A percentile compares a stretch with the other conserved stretches of the same genome.
phyloP scores from a whole-genome alignment of 495 filamentous ascomycete species.

The Podospora sp. region DNA sequence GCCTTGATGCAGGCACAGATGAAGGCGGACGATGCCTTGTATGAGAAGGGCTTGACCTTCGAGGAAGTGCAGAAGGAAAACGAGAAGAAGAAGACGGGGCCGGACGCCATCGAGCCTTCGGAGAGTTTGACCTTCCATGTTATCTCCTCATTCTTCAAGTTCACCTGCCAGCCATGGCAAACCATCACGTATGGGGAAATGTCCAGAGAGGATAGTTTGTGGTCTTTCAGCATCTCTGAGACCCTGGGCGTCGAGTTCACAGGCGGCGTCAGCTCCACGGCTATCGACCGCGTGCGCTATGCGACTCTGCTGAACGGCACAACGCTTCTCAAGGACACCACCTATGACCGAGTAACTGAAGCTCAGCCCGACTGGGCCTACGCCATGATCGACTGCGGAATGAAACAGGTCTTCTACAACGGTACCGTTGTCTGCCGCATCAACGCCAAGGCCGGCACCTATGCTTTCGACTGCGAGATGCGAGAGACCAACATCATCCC shows the following conservation, averaged over 20 bases:
- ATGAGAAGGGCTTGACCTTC: not conserved
- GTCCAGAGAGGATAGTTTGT: not conserved
- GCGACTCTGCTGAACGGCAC: not conserved
- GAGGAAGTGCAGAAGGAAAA: not conserved
- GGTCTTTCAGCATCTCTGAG: not conserved
- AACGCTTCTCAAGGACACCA: not conserved
- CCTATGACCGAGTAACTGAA: not conserved
- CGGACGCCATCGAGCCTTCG: not conserved
- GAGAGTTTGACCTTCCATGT: conserved; percentile 5
- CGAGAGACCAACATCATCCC: not conserved
- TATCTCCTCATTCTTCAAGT: conserved; percentile 4
- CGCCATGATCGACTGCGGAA: conserved; percentile 4
- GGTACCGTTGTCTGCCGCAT: not conserved
- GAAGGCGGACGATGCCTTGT: not conserved
- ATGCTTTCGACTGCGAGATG: conserved; percentile 2
- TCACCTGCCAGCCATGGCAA: not conserved
- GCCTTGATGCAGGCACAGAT: not conserved
- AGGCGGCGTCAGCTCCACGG: not conserved
- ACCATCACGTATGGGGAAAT: not conserved
- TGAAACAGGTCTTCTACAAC: conserved; percentile 5
- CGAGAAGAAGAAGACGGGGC: not conserved
- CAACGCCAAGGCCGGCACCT: not conserved
- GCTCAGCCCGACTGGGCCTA: not conserved
- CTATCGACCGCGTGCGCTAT: not conserved
- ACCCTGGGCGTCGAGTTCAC: not conserved